Percentiles rank a stretch among this genome's conserved stretches.
Evolutionary conservation across 208 protist species (phyloP).

Genomic region (Leishmania mexicana): DNA sequence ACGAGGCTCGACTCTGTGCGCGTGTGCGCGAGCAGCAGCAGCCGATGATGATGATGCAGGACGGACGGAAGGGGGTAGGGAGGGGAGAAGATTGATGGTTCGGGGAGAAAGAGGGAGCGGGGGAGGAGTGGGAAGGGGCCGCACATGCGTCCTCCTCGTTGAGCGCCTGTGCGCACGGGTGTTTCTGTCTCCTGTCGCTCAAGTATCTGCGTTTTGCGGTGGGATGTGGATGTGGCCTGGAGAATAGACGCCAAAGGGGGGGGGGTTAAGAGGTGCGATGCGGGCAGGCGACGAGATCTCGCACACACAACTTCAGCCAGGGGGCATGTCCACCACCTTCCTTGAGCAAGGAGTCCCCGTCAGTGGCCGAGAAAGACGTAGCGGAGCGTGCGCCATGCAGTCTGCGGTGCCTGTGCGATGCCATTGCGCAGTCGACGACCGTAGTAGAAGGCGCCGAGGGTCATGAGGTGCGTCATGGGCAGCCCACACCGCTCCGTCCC

Average conservation of each 20-base stretch:
- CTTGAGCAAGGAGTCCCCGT: background rate
- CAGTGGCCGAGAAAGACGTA: constrained; percentile 43
- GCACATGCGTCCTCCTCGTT: background rate
- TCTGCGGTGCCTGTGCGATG: constrained; percentile 24
- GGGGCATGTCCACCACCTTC: background rate
- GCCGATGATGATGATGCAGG: background rate
- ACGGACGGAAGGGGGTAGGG: background rate
- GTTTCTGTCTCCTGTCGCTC: background rate
- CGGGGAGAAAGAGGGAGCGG: background rate
- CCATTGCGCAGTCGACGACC: constrained; percentile 9
- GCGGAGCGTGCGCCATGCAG: constrained; percentile 34
- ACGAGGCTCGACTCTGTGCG: background rate
- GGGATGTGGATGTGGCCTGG: background rate
- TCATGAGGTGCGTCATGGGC: constrained; percentile 7
- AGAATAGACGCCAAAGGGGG: background rate
- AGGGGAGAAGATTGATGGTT: background rate
- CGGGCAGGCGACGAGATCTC: background rate
- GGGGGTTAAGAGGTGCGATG: background rate
- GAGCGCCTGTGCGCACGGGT: background rate
- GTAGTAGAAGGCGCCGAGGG: constrained; percentile 36
- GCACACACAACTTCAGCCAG: background rate
- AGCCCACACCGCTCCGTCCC: background rate
- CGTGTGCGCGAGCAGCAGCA: background rate
- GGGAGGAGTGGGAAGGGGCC: background rate
- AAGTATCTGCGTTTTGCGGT: background rate